Percentiles rank a stretch among this genome's conserved stretches.
phyloP scores from a whole-genome alignment of 2,329 filamentous ascomycete species.

The Epichloe hybrida region DNA sequence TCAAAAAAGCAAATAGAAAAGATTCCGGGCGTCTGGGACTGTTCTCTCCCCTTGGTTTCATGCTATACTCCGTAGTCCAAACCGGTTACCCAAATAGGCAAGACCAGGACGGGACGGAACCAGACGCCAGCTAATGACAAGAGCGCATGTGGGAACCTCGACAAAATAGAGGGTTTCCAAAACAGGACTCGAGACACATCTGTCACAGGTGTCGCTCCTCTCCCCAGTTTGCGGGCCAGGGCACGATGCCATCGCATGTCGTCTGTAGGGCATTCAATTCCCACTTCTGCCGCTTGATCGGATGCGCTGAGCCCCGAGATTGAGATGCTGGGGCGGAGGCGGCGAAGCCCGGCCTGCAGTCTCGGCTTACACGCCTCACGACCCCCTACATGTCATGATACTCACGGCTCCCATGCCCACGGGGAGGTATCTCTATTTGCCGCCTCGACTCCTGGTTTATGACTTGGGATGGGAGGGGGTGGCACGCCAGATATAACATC shows the following conservation, averaged over 20 bases:
- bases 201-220: constrained; percentile 17
- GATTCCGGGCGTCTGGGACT: too few relatives aligned
- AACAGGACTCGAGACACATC: constrained; percentile 22
- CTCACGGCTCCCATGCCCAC: background rate
- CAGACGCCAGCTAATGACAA: background rate
- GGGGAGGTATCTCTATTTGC: background rate
- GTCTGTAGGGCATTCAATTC: background rate
- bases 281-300: constrained; percentile 3
- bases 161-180: constrained; percentile 8
- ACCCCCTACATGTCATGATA: background rate
- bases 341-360: constrained; percentile 1
- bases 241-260: background rate
- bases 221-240: background rate
- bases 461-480: constrained; percentile 12
- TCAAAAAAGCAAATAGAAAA: too few relatives aligned
- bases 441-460: background rate
- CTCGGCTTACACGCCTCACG: constrained; percentile 1
- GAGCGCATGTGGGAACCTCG: background rate
- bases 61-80: background rate
- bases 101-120: constrained; percentile 5
- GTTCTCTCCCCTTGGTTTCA: too few relatives aligned
- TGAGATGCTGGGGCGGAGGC: background rate
- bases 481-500: constrained; percentile 10
- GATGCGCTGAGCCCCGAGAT: constrained; percentile 8
- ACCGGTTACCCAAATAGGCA: constrained; percentile 7